Evolutionary conservation across 2,329 filamentous ascomycete species (phyloP).

Genomic region (Byssochlamys sp.): DNA sequence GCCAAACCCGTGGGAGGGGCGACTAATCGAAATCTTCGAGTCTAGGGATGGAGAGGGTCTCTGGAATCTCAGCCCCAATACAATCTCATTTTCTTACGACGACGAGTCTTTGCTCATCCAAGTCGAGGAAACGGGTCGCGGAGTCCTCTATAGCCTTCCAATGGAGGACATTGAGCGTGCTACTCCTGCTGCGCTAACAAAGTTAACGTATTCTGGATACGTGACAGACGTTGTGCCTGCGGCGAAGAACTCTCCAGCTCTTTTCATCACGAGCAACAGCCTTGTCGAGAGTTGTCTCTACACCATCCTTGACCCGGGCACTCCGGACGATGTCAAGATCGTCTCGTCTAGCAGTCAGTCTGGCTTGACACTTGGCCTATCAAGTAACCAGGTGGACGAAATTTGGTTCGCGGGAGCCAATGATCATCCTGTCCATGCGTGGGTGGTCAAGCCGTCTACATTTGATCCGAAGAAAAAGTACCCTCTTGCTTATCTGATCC

Average conservation of each 20-base stretch:
- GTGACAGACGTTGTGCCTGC: slow-evolving; percentile 31
- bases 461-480: slow-evolving; percentile 41
- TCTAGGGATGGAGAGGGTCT: slow-evolving; percentile 26
- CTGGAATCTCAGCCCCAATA: slow-evolving; percentile 36
- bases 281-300: slow-evolving; percentile 38
- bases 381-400: slow-evolving; percentile 32
- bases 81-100: slow-evolving; percentile 33
- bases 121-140: slow-evolving; percentile 34
- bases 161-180: slow-evolving; percentile 19
- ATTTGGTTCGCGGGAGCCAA: slow-evolving; percentile 40
- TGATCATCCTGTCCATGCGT: slow-evolving; percentile 35
- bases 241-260: slow-evolving; percentile 23
- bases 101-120: slow-evolving; percentile 33
- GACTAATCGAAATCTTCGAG: slow-evolving; percentile 31
- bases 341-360: slow-evolving; percentile 30
- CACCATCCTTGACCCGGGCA: slow-evolving; percentile 30
- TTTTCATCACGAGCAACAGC: slow-evolving; percentile 36
- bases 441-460: slow-evolving; percentile 39
- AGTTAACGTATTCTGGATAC: slow-evolving; percentile 32
- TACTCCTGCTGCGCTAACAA: slow-evolving; percentile 23
- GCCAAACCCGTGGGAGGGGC: slow-evolving; percentile 32
- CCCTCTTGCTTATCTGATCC: slow-evolving; percentile 45
- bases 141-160: slow-evolving; percentile 33
- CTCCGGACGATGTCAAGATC: slow-evolving; percentile 18
- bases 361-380: slow-evolving; percentile 34